Evolutionary conservation across 2,329 filamentous ascomycete species (phyloP).

Genomic region (Ascochyta koolunga): DNA sequence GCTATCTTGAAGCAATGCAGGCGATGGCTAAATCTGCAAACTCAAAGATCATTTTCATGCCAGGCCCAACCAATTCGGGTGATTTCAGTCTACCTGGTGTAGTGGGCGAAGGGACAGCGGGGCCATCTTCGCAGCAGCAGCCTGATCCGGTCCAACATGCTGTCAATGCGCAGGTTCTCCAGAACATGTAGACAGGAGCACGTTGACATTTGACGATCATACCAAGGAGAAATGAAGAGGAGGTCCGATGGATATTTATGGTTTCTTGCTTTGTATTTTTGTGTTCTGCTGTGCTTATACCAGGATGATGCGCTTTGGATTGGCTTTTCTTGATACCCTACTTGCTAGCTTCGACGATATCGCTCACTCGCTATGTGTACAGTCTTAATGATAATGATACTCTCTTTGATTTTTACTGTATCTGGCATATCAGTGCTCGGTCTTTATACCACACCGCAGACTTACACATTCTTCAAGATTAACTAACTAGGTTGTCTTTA

Average conservation of each 20-base stretch:
- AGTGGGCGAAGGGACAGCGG: background rate
- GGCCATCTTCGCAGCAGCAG: background rate
- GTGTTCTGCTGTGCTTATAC: conserved; percentile 3
- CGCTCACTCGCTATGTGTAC: conserved; percentile 9
- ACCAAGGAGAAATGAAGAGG: no score
- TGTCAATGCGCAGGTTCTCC: conserved; percentile 79
- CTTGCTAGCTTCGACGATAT: background rate
- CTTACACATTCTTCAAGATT: no score
- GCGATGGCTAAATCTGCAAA: conserved; percentile 95
- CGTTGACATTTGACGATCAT: background rate
- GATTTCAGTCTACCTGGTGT: background rate
- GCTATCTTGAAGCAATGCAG: conserved; percentile 97
- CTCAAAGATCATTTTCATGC: conserved; percentile 81
- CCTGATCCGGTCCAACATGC: conserved; percentile 66
- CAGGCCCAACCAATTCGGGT: conserved; percentile 35
- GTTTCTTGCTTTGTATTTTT: background rate
- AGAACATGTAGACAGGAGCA: conserved; percentile 71
- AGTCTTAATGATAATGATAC: conserved; percentile 2
- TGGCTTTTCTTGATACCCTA: conserved; percentile 17
- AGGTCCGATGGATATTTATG: no score
- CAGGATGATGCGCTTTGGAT: conserved; percentile 1
- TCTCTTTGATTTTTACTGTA: background rate
- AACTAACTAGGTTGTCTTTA: no score
- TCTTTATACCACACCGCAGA: no score
- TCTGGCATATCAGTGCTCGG: background rate